Evolutionary conservation across 192 early-diverging fungal genomes (phyloP).

Genomic region (Rhizophlyctis rosea): DNA sequence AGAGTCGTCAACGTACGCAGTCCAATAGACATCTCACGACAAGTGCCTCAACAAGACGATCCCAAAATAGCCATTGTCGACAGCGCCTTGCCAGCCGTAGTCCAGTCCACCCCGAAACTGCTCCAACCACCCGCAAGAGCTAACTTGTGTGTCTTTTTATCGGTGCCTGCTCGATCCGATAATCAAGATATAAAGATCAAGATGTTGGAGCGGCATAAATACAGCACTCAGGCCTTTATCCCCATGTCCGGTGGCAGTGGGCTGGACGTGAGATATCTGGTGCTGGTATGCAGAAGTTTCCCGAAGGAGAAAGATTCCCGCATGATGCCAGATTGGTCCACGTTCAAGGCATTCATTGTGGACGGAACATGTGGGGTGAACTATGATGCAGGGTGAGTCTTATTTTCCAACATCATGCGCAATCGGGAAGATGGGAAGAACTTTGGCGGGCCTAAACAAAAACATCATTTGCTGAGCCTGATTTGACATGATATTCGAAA

Average conservation of each 20-base stretch:
- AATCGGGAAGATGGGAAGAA: no score
- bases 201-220: conserved; percentile 80
- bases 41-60: background rate
- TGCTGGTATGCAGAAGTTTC: conserved; percentile 75
- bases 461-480: no score
- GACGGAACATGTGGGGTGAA: conserved; percentile 73
- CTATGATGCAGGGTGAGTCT: conserved; percentile 74
- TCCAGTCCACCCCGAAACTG: background rate
- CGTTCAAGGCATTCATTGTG: conserved; percentile 73
- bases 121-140: conserved; percentile 40
- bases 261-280: conserved; percentile 55
- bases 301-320: conserved; percentile 55
- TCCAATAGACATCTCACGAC: conserved; percentile 17
- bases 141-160: conserved; percentile 73
- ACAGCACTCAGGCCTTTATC: conserved; percentile 82
- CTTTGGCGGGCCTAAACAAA: no score
- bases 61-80: background rate
- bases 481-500: no score
- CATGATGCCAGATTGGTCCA: conserved; percentile 71
- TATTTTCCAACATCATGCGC: no score
- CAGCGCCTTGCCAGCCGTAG: background rate
- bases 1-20: background rate
- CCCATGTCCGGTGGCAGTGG: conserved; percentile 57
- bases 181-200: conserved; percentile 58
- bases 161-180: background rate